Base-by-base conservation (phyloP, 2,329 filamentous ascomycete genomes). In the Magnaporthales sp. region DNA sequence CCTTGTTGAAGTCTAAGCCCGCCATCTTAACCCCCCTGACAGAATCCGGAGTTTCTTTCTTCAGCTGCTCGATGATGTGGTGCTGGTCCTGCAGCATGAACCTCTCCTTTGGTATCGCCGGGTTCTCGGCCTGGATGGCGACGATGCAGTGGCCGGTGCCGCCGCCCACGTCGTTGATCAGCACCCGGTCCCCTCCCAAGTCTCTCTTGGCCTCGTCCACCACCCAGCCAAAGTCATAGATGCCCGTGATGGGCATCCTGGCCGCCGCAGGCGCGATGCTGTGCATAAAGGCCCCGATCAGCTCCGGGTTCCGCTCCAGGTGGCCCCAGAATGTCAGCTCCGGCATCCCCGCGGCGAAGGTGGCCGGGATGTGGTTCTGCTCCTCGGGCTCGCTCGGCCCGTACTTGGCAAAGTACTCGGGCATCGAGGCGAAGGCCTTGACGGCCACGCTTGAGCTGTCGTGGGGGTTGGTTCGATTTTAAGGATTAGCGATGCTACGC, bases 271-370 rank as follows among this genome's bases (percentile, higher is more conserved):
- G 11, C 3, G 62, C 61, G 61, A 70, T 68, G 58, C 54, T 58
- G 54, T 26, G 54, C 69, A 75, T 75, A 63, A 76, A 74, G 22
- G 62, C 67, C 0, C 64, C 67, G 67, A 74, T 71, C 3, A 70
- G 68, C 38, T 65, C 70, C 0, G 72, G 72, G 56, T 71, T 56
- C 3, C 68, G 65, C 38, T 72, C 67, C 54, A 74, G 67, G 58
- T 77, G 71, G 13, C 77, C 73, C 75, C 74, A 78, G 11, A 76
- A 69, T 1, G 73, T 73, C 7, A 70, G 66, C 11, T 75, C 72
- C 0, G 74, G 73, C 10, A 73, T 67, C 31, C 73, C 75, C 9
- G 67, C 24, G 15, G 74, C 69, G 31, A 74, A 78, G 22, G 74
- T 72, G 15, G 70, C 68, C 4, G 74, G 67, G 0, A 72, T 75